Evolutionary conservation across 2,329 filamentous ascomycete species (phyloP).

Genomic region (Diplodia sapinea): DNA sequence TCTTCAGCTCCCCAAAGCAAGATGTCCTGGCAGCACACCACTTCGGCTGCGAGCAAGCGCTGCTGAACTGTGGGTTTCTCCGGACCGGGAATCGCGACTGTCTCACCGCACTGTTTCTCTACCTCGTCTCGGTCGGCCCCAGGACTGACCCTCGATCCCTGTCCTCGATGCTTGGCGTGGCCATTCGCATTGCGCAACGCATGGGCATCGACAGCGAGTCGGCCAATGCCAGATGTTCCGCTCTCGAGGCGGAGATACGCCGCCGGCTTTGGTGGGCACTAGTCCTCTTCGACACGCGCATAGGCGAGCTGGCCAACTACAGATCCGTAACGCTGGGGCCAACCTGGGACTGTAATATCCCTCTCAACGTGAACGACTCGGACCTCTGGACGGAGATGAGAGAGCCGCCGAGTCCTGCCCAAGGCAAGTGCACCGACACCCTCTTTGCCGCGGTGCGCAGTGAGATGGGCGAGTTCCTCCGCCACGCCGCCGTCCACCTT

Average conservation of each 20-base stretch:
- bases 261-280: constrained; percentile 62
- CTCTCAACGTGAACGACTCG: constrained; percentile 58
- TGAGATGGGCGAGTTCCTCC: constrained; percentile 53
- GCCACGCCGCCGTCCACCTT: constrained; percentile 52
- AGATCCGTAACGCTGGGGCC: constrained; percentile 60
- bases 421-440: constrained; percentile 59
- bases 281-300: constrained; percentile 59
- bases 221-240: constrained; percentile 54
- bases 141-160: constrained; percentile 53
- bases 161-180: constrained; percentile 62
- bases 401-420: constrained; percentile 48
- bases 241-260: constrained; percentile 62
- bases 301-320: constrained; percentile 63
- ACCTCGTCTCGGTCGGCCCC: constrained; percentile 61
- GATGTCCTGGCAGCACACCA: constrained; percentile 63
- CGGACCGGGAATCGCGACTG: constrained; percentile 61
- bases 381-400: constrained; percentile 54
- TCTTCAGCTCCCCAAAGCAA: constrained; percentile 53
- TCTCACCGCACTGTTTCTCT: constrained; percentile 61
- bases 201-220: constrained; percentile 63
- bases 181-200: constrained; percentile 59
- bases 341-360: constrained; percentile 61
- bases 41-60: constrained; percentile 65
- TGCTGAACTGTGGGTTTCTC: constrained; percentile 62
- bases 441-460: constrained; percentile 58